Conservation (phyloP, 495 filamentous ascomycete genomes). For the Aspergillus carlsbadensis region DNA sequence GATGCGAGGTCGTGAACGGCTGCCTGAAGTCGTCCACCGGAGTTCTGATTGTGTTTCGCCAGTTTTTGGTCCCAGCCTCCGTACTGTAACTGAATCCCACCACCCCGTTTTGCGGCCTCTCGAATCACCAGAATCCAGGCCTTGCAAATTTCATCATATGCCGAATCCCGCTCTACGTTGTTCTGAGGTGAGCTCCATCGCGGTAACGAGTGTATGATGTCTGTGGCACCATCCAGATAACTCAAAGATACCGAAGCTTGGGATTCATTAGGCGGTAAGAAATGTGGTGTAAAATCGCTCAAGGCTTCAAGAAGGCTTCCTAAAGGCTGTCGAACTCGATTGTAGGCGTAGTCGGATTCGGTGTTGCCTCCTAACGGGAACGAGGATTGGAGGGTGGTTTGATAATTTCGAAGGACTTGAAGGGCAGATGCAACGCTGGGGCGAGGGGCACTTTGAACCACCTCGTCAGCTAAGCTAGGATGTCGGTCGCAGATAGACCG, state of each 20-base stretch:
- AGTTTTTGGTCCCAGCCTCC: conserved; percentile 92
- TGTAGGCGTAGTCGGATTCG: conserved; percentile 90
- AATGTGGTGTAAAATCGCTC: conserved; percentile 91
- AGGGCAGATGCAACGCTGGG: conserved; percentile 80
- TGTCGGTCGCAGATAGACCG: conserved; percentile 87
- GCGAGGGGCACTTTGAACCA: conserved; percentile 79
- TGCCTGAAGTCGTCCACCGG: conserved; percentile 76
- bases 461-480: conserved; percentile 70
- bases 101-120: conserved; percentile 87
- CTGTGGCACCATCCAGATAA: conserved; percentile 85
- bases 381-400: conserved; percentile 70
- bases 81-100: conserved; percentile 86
- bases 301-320: conserved; percentile 82
- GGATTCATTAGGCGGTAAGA: conserved; percentile 84
- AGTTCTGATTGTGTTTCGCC: conserved; percentile 82
- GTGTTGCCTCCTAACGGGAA: conserved; percentile 82
- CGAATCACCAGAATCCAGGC: conserved; percentile 92
- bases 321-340: conserved; percentile 82
- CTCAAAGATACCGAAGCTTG: conserved; percentile 76
- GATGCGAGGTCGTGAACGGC: conserved; percentile 75
- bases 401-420: conserved; percentile 77
- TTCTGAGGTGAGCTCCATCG: conserved; percentile 83
- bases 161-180: conserved; percentile 87
- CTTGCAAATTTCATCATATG: conserved; percentile 91
- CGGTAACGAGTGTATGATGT: conserved; percentile 84